Conservation (phyloP, 2,329 filamentous ascomycete species). For the Fusarium haematococcum region DNA sequence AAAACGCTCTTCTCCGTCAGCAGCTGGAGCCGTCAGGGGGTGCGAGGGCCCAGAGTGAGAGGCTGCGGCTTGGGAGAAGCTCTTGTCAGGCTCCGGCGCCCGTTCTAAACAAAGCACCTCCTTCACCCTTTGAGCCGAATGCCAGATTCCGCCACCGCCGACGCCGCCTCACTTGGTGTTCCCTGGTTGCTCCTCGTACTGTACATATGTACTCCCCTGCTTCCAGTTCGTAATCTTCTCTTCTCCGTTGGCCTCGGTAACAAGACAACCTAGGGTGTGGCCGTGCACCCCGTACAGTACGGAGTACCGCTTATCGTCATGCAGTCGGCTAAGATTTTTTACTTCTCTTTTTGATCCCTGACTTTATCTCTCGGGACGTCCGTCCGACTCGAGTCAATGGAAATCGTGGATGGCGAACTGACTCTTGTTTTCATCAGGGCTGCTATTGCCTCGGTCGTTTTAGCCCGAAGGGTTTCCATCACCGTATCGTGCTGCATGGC, state of each 20-base stretch:
- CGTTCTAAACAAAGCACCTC: constrained; percentile 11
- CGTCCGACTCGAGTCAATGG: constrained; percentile 32
- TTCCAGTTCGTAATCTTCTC: constrained; percentile 28
- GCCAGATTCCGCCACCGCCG: constrained; percentile 41
- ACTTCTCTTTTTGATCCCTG: constrained; percentile 17
- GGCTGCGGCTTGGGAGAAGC: neutral
- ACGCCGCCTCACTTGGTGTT: constrained; percentile 37
- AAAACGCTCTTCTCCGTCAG: constrained; percentile 38
- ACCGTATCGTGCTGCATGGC: constrained; percentile 1
- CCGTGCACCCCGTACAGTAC: constrained; percentile 34
- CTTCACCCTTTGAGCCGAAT: constrained; percentile 43
- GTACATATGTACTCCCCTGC: neutral
- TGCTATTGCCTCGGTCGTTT: constrained; percentile 5
- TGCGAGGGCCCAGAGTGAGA: neutral
- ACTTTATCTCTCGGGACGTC: constrained; percentile 39
- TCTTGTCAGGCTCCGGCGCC: constrained; percentile 12
- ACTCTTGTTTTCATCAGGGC: constrained; percentile 4
- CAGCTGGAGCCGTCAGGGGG: constrained; percentile 24
- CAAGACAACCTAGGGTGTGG: neutral
- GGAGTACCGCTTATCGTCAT: constrained; percentile 23
- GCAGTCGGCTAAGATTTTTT: constrained; percentile 32
- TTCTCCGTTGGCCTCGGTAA: constrained; percentile 34
- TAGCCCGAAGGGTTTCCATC: neutral
- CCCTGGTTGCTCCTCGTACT: constrained; percentile 13
- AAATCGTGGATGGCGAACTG: constrained; percentile 1